A percentile compares a stretch with the other conserved stretches of the same genome.
phyloP scores from a whole-genome alignment of 768 basidiomycete genomes.

The Boletus edulis region DNA sequence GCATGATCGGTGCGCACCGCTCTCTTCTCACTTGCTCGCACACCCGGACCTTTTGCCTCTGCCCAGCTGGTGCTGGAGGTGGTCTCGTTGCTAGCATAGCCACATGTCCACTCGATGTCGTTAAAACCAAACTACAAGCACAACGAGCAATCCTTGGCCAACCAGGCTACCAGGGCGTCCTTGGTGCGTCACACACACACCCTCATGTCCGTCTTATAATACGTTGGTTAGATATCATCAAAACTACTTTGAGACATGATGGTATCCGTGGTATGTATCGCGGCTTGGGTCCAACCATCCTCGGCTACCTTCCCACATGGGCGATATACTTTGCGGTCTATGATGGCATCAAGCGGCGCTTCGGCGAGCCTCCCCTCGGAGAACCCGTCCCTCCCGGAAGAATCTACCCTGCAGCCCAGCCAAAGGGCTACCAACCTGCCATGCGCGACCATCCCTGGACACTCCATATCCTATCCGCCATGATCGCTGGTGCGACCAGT shows the following conservation, averaged over 20 bases:
- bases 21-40: neutral
- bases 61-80: constrained; percentile 89
- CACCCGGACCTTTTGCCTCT: neutral
- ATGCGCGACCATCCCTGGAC: constrained; percentile 83
- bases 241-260: constrained; percentile 54
- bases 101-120: constrained; percentile 95
- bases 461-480: constrained; percentile 89
- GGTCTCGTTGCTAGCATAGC: constrained; percentile 90
- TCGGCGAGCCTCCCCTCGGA: constrained; percentile 65
- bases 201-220: constrained; percentile 7
- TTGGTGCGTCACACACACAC: constrained; percentile 46
- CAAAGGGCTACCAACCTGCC: constrained; percentile 81
- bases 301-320: constrained; percentile 98
- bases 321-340: constrained; percentile 99
- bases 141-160: constrained; percentile 71
- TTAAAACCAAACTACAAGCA: constrained; percentile 98
- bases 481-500: constrained; percentile 92
- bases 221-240: constrained; percentile 46
- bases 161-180: constrained; percentile 71
- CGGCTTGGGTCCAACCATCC: constrained; percentile 94
- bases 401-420: constrained; percentile 79
- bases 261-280: constrained; percentile 92
- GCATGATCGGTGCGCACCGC: constrained; percentile 68
- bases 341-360: constrained; percentile 86
- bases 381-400: constrained; percentile 36